phyloP scores from a whole-genome alignment of 768 basidiomycete species.

The Leccinum incarnatum region DNA sequence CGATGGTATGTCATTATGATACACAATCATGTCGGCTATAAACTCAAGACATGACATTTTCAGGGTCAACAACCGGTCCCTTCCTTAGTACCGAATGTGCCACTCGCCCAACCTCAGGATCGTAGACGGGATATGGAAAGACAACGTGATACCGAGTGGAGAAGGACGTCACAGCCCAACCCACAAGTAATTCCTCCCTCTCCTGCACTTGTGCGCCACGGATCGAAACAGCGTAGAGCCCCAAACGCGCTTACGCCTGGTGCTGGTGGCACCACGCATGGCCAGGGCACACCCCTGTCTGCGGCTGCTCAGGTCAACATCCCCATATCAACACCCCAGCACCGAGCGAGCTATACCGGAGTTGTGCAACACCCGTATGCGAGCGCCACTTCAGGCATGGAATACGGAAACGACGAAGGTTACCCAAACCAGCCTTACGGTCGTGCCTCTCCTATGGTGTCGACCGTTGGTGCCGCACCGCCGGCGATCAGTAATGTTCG shows the following conservation, averaged over 20 bases:
- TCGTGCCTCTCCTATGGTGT: conserved; percentile 81
- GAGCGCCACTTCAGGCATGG: conserved; percentile 54
- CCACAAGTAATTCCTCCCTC: conserved; percentile 66
- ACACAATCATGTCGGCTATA: neutral
- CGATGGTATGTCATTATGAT: conserved; percentile 51
- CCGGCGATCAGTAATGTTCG: conserved; percentile 73
- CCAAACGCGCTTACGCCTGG: conserved; percentile 61
- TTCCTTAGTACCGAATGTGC: conserved; percentile 59
- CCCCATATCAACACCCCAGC: conserved; percentile 55
- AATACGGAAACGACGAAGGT: conserved; percentile 58
- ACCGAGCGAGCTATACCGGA: conserved; percentile 42
- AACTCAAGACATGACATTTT: conserved; percentile 9
- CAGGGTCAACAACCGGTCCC: conserved; percentile 66
- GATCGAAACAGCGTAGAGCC: conserved; percentile 67
- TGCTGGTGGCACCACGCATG: conserved; percentile 38
- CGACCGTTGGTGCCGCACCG: conserved; percentile 62
- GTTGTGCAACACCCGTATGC: conserved; percentile 69
- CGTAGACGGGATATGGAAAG: conserved; percentile 53
- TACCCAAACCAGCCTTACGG: conserved; percentile 65
- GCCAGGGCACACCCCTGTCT: conserved; percentile 68
- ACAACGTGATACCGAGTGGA: conserved; percentile 58
- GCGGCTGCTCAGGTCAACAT: conserved; percentile 74
- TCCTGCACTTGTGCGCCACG: conserved; percentile 74
- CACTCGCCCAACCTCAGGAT: conserved; percentile 49
- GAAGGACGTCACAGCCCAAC: conserved; percentile 56